Base-by-base conservation (phyloP, 306 rosid genomes). In the Hylodesmum podocarpum region DNA sequence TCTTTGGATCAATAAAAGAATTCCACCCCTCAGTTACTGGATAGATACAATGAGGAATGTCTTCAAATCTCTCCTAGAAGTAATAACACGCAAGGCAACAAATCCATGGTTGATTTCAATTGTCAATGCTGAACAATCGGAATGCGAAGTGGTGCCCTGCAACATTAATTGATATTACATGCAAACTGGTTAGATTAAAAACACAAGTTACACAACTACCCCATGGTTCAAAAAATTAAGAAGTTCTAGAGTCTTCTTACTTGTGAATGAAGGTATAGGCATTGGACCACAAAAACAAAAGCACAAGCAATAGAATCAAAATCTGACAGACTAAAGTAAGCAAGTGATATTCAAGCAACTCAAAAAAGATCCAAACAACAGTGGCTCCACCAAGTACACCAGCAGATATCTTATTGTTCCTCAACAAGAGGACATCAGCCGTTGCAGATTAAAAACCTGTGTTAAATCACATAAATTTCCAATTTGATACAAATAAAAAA, bases 231-330 rank as follows among this genome's bases (percentile, higher is more conserved):
- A 70, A 12, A 27, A 27, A 55, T 39, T 44, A 55, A 58, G n/a
- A n/a, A n/a, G 74, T 19, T 37, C 27, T 3, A 28, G 39, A 8
- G 18, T 77, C 97, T n/a, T n/a, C n/a, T 80, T 84, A 95, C 98
- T 95, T 95, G 87, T 95, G 65, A 83, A 95, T 79, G 47, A 90
- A 87, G 28, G 96, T 84, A 70, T 89, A 91, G 59, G 87, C 99
- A 87, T 88, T 95, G 80, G 99, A 90, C 92, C 92, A 95, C 81
- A 95, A 82, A 77, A 95, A 95, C 90, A 95, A 75, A 75, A 84
- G 6, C 6, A 94, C 96, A 43, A 95, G 91, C 14, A 81, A 43
- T 1, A 83, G 84, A 54, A 92, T 91, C 74, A 73, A 70, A 73
- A 81, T 71, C 81, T 93, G 94, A 76, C 90, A 84, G 55, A 91